Evolutionary conservation across 2,329 filamentous ascomycete species (phyloP).

Genomic region (Ophiocordyceps camponoti-saundersi): DNA sequence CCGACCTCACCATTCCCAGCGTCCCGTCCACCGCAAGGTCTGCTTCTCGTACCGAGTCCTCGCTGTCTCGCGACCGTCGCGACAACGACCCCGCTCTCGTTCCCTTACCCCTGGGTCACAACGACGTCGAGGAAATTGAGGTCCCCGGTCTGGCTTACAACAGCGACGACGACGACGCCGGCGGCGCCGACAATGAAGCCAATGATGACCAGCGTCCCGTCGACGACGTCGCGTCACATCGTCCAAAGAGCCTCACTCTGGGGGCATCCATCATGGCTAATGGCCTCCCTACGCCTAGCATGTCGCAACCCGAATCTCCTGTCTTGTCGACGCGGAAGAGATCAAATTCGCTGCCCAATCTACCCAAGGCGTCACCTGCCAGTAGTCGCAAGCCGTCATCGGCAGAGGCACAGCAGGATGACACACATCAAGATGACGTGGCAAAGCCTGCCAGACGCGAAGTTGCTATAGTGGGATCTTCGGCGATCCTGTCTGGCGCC

Average conservation of each 20-base stretch:
- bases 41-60: no score
- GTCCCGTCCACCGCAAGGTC: constrained; percentile 1
- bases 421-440: neutral
- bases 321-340: constrained; percentile 22
- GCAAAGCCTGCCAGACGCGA: neutral
- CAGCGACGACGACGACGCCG: constrained; percentile 43
- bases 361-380: constrained; percentile 10
- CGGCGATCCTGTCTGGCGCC: neutral
- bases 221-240: constrained; percentile 13
- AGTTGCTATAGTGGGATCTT: neutral
- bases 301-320: constrained; percentile 18
- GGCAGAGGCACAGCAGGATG: neutral
- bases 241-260: constrained; percentile 28
- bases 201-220: constrained; percentile 22
- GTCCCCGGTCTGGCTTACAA: constrained; percentile 49
- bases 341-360: constrained; percentile 29
- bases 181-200: constrained; percentile 28
- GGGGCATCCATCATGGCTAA: constrained; percentile 7
- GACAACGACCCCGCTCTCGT: constrained; percentile 24
- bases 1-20: constrained; percentile 16
- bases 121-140: constrained; percentile 68
- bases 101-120: constrained; percentile 48
- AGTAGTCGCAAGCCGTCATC: neutral
- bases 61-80: constrained; percentile 3
- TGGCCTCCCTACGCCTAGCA: constrained; percentile 15